phyloP scores from a whole-genome alignment of 306 rosid genomes.

The Fragaria nilgerrensis region DNA sequence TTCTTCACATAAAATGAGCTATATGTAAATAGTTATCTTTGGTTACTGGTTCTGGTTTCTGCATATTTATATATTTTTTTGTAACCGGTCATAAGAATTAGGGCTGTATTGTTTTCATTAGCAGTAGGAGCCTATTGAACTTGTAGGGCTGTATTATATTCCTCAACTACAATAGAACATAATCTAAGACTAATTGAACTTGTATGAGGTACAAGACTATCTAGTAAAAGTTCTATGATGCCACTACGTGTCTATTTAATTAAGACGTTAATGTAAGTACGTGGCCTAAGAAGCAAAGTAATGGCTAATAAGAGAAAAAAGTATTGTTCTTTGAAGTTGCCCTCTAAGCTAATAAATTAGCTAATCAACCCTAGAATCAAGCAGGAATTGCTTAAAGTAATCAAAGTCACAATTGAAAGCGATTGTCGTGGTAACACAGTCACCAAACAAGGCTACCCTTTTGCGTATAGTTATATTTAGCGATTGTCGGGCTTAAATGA shows the following conservation, averaged over 20 bases:
- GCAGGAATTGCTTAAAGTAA: not conserved
- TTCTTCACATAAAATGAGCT: not conserved
- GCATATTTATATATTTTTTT: slow-evolving; percentile 6
- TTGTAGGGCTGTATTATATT: not conserved
- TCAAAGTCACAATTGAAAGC: slow-evolving; percentile 7
- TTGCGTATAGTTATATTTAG: not conserved
- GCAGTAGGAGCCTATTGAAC: not conserved
- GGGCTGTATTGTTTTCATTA: not conserved
- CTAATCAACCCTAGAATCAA: slow-evolving; percentile 3
- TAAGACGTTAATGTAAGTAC: not conserved
- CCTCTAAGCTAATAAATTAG: not conserved
- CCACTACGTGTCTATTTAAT: slow-evolving; percentile 5
- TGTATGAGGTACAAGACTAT: not conserved
- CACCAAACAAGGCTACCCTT: slow-evolving; percentile 1
- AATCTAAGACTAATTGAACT: not conserved
- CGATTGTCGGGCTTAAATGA: no score
- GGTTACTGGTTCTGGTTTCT: not conserved
- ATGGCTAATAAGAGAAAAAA: not conserved
- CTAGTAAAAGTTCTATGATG: not conserved
- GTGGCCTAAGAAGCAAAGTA: not conserved
- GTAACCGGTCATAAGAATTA: slow-evolving; percentile 13
- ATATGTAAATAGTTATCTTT: not conserved
- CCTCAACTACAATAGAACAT: not conserved
- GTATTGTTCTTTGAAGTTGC: slow-evolving; percentile 2
- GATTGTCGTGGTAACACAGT: not conserved